A percentile compares a stretch with the other conserved stretches of the same genome.
These are phyloP conservation scores for Pseudozyma thailandica DNA, from an alignment of 1,284 basidiomycete genomes.

Conservation along the genomic window DNA sequence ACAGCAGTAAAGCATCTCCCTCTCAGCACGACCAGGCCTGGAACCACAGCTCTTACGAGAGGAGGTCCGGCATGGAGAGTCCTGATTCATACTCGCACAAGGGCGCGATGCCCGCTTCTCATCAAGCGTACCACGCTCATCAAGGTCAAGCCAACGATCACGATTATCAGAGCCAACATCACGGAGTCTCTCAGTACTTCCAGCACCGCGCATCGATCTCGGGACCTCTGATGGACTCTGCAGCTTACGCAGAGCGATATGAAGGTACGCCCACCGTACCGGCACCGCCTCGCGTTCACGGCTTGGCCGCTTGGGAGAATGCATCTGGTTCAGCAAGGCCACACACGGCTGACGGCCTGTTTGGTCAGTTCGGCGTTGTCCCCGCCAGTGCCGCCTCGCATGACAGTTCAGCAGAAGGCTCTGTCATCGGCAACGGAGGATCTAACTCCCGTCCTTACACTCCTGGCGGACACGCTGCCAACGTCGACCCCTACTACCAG, in stretches of 20 bases:
- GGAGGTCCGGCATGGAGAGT: constrained; percentile 11
- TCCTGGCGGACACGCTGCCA: constrained; percentile 14
- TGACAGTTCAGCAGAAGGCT: constrained; percentile 14
- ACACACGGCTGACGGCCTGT: constrained; percentile 63
- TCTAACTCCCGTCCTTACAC: constrained; percentile 35
- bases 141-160: constrained; percentile 19
- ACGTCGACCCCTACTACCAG: constrained; percentile 25
- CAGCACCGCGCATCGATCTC: constrained; percentile 55
- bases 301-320: constrained; percentile 56
- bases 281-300: constrained; percentile 51
- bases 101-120: neutral
- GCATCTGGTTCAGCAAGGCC: constrained; percentile 55
- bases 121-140: constrained; percentile 16
- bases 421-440: constrained; percentile 5
- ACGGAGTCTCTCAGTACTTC: constrained; percentile 30
- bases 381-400: constrained; percentile 15
- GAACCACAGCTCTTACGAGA: constrained; percentile 21
- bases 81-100: constrained; percentile 20
- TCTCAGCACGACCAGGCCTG: constrained; percentile 26
- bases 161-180: constrained; percentile 24
- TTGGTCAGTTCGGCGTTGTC: constrained; percentile 44
- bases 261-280: constrained; percentile 20
- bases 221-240: constrained; percentile 47
- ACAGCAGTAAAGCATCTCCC: constrained; percentile 24
- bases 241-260: constrained; percentile 22